Conservation (phyloP, 306 rosid genomes). For the Fagus sylvatica region DNA sequence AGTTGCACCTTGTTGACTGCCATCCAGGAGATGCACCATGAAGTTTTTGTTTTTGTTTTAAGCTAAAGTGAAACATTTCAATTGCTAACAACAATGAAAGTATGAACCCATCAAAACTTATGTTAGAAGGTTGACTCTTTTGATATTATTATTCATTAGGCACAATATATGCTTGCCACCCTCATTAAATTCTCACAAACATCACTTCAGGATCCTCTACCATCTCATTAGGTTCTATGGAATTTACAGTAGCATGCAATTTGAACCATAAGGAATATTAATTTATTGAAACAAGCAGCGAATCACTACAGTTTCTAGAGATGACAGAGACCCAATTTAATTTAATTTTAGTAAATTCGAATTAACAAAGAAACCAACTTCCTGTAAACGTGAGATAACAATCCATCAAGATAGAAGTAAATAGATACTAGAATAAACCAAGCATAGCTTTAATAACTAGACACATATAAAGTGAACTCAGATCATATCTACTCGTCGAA, state of each 20-base stretch:
- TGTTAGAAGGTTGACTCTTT: too few relatives aligned
- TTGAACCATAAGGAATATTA: neutral
- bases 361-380: slow-evolving; percentile 31
- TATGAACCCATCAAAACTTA: too few relatives aligned
- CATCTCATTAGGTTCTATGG: neutral
- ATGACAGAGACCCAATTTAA: neutral
- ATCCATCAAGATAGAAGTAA: slow-evolving; percentile 35
- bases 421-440: slow-evolving; percentile 23
- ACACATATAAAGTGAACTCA: slow-evolving; percentile 22
- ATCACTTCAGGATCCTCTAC: too few relatives aligned
- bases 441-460: slow-evolving; percentile 10
- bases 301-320: neutral
- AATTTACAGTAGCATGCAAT: neutral
- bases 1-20: too few relatives aligned
- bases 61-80: too few relatives aligned
- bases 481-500: slow-evolving; percentile 48
- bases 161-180: too few relatives aligned
- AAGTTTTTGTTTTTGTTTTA: too few relatives aligned
- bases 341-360: slow-evolving; percentile 24
- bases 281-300: neutral
- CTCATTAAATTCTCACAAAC: too few relatives aligned
- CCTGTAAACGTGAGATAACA: slow-evolving; percentile 44
- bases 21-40: too few relatives aligned
- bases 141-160: too few relatives aligned
- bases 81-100: too few relatives aligned